Evolutionary conservation across 257 asterid species (phyloP).

Genomic region (Vinca minor): DNA sequence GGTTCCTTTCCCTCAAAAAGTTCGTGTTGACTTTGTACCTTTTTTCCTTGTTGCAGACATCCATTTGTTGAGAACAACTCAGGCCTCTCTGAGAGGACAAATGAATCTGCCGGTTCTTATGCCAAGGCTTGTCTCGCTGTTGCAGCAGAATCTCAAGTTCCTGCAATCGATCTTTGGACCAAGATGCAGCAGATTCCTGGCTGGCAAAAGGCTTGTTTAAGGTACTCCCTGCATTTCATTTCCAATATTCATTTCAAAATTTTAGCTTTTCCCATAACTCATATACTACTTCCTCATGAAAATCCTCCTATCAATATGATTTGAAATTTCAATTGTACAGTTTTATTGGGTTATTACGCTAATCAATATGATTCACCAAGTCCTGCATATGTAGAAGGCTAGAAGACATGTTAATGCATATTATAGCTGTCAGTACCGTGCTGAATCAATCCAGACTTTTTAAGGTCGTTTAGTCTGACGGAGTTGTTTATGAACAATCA

Average conservation of each 20-base stretch:
- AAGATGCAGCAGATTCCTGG: conserved; percentile 60
- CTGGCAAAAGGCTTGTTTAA: conserved; percentile 57
- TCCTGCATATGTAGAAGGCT: neutral
- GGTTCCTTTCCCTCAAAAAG: neutral
- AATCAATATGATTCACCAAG: neutral
- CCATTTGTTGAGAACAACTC: conserved; percentile 36
- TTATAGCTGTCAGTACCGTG: no score
- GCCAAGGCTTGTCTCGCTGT: conserved; percentile 63
- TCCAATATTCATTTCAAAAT: neutral
- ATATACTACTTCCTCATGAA: neutral
- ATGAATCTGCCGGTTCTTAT: conserved; percentile 63
- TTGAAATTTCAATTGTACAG: neutral
- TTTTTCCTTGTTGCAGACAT: conserved; percentile 17
- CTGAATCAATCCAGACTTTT: no score
- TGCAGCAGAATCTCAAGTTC: conserved; percentile 54
- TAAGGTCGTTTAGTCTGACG: no score
- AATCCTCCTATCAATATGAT: neutral
- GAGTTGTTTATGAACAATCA: no score
- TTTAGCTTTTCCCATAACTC: neutral
- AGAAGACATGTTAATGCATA: neutral
- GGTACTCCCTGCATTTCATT: conserved; percentile 26
- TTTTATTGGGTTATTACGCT: neutral
- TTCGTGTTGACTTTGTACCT: no score
- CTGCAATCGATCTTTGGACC: conserved; percentile 63
- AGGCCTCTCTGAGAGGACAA: conserved; percentile 74